A percentile compares a stretch with the other conserved stretches of the same genome.
Evolutionary conservation across 306 rosid species (phyloP).

Genomic region (Prunus campanulata): DNA sequence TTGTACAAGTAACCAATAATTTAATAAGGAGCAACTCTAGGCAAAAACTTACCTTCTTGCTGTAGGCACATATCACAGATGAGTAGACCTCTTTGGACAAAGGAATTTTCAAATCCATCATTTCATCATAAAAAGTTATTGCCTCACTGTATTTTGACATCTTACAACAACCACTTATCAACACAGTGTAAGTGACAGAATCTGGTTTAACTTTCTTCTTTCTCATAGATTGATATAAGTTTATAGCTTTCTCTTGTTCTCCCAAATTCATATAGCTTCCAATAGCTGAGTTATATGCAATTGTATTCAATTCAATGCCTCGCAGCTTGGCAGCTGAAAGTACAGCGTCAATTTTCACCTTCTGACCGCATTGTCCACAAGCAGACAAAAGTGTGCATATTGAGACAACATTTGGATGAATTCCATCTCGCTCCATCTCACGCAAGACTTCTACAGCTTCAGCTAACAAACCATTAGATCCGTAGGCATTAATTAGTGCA

Average conservation of each 20-base stretch:
- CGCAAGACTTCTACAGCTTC: conserved; percentile 76
- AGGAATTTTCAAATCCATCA: conserved; percentile 61
- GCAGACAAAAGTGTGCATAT: conserved; percentile 88
- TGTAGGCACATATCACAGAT: conserved; percentile 70
- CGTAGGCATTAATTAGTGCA: conserved; percentile 88
- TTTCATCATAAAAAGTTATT: conserved; percentile 55
- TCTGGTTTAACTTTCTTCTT: conserved; percentile 59
- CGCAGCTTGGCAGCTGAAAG: conserved; percentile 82
- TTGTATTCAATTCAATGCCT: conserved; percentile 77
- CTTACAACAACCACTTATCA: conserved; percentile 91
- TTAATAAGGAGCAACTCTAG: conserved; percentile 18
- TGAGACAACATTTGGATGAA: conserved; percentile 87
- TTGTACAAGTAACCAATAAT: conserved; percentile 8
- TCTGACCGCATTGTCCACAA: conserved; percentile 79
- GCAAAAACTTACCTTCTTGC: conserved; percentile 65
- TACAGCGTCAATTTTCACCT: conserved; percentile 80
- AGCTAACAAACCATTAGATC: conserved; percentile 74
- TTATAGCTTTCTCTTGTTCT: conserved; percentile 71
- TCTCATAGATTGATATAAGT: conserved; percentile 68
- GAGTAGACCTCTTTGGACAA: conserved; percentile 78
- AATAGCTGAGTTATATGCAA: conserved; percentile 89
- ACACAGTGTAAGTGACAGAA: conserved; percentile 76
- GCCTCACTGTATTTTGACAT: conserved; percentile 81
- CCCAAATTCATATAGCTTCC: conserved; percentile 86
- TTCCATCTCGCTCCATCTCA: conserved; percentile 82